A percentile compares a stretch with the other conserved stretches of the same genome.
phyloP scores from a whole-genome alignment of 2,329 filamentous ascomycete genomes.

The Fusarium bulbicola region DNA sequence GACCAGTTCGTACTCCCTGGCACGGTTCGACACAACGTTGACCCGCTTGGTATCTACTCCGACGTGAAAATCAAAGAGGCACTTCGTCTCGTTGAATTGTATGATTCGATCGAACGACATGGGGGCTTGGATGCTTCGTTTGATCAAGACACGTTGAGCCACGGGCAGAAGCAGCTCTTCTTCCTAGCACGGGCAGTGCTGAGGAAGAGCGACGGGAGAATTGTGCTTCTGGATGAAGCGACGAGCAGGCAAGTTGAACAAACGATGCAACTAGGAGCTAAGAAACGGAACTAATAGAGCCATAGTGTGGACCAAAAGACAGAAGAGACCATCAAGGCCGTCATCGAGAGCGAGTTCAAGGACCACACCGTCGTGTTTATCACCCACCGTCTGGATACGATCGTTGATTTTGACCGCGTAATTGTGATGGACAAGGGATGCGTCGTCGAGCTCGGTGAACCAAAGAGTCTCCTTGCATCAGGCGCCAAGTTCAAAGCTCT shows the following conservation, averaged over 20 bases:
- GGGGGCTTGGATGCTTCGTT: conserved; percentile 52
- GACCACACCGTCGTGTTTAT: conserved; percentile 62
- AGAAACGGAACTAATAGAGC: conserved; percentile 3
- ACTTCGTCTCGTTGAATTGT: conserved; percentile 55
- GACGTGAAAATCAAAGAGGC: conserved; percentile 51
- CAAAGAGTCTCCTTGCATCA: conserved; percentile 33
- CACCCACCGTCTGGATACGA: conserved; percentile 54
- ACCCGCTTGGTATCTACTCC: conserved; percentile 48
- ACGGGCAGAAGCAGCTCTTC: conserved; percentile 62
- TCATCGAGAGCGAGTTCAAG: conserved; percentile 46
- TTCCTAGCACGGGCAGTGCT: conserved; percentile 59
- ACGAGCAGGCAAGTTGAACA: conserved; percentile 44
- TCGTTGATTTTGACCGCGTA: conserved; percentile 48
- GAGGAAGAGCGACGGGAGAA: conserved; percentile 45
- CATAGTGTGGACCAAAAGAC: conserved; percentile 47
- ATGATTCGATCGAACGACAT: conserved; percentile 48
- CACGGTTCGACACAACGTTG: conserved; percentile 58
- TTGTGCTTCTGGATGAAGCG: conserved; percentile 58
- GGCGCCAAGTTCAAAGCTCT: conserved; percentile 36
- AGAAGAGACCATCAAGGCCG: conserved; percentile 45
- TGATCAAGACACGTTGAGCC: conserved; percentile 48
- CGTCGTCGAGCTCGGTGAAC: conserved; percentile 40
- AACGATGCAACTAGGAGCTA: too few relatives aligned
- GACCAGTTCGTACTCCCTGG: conserved; percentile 59
- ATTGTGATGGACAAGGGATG: conserved; percentile 42